Percentiles rank a stretch among this genome's conserved stretches.
Conservation (phyloP, 1,284 basidiomycete genomes). For the Malassezia yamatoensis region DNA sequence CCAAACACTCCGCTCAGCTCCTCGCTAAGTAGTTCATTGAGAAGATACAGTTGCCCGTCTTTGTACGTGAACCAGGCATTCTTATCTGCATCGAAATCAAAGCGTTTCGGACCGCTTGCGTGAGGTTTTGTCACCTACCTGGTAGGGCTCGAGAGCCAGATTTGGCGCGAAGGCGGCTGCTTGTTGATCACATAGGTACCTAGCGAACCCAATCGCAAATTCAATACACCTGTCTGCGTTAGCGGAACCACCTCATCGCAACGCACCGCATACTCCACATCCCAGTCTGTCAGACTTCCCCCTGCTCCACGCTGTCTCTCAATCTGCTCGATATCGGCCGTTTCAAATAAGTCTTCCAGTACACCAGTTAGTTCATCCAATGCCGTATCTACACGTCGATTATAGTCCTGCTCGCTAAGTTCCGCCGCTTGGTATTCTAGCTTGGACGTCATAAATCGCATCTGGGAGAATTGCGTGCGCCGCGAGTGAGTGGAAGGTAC, state of each 20-base stretch:
- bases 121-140: constrained; percentile 23
- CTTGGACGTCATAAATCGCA: background rate
- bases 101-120: constrained; percentile 41
- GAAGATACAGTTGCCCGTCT: constrained; percentile 27
- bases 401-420: constrained; percentile 63
- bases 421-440: constrained; percentile 23
- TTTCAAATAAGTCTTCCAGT: constrained; percentile 68
- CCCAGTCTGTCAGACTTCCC: constrained; percentile 52
- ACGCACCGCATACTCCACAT: constrained; percentile 88
- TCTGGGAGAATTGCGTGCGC: too few species aligned
- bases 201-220: constrained; percentile 65
- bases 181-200: constrained; percentile 99
- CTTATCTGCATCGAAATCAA: constrained; percentile 34
- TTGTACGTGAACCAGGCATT: constrained; percentile 37
- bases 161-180: constrained; percentile 97
- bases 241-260: background rate
- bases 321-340: constrained; percentile 41
- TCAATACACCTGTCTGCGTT: constrained; percentile 73
- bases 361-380: constrained; percentile 73
- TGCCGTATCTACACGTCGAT: constrained; percentile 64
- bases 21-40: constrained; percentile 27
- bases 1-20: constrained; percentile 34
- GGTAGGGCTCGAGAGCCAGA: constrained; percentile 84
- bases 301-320: constrained; percentile 4
- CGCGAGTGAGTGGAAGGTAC: too few species aligned